Base-by-base conservation (phyloP, 2,329 filamentous ascomycete species). In the Endothia cerciana region DNA sequence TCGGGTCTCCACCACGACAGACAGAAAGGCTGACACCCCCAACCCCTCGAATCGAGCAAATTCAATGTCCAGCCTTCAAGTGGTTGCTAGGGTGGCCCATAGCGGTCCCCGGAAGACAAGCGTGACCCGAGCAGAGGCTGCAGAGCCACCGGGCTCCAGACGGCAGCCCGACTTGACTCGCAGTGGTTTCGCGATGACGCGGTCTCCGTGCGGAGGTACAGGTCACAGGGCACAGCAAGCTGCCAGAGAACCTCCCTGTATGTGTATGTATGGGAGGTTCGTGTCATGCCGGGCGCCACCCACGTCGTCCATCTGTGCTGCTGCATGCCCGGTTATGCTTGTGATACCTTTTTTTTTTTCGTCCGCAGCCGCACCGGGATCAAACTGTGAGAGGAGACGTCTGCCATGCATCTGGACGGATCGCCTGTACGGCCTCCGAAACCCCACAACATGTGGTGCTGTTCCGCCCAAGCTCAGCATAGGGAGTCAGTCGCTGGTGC, bases 221-320 rank as follows among this genome's bases (percentile, higher is more conserved):
- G n/a, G 8, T 47, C 47, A 49, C 38, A 59, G 2, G n/a, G 38
- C 33, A 17, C 56, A 22, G 38, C 38, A 59, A n/a, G 56, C 40
- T 57, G 55, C 13, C 36, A n/a, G 33, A 56, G 28, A 22, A 38
- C 17, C 49, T 28, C 49, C 15, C 13, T 10, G 49, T 17, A 8
- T 41, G 19, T 7, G n/a, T 49, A 22, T 28, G 36, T 13, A 41
- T 10, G 3, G 7, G 56, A 41, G 28, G 55, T 25, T 43, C 56
- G 56, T 45, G 56, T 38, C 56, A 13, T 28, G 56, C 56, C 43
- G 38, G 36, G 22, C 38, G 22, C 25, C 56, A 41, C 22, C 55
- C 55, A 58, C 55, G 36, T 58, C 33, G 30, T 10, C 33, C n/a
- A 28, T 45, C 56, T 10, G 36, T 43, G 22, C 36, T 19, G 38